Conservation (phyloP, 2,329 filamentous ascomycete species). For the Bipolaris oryzae region DNA sequence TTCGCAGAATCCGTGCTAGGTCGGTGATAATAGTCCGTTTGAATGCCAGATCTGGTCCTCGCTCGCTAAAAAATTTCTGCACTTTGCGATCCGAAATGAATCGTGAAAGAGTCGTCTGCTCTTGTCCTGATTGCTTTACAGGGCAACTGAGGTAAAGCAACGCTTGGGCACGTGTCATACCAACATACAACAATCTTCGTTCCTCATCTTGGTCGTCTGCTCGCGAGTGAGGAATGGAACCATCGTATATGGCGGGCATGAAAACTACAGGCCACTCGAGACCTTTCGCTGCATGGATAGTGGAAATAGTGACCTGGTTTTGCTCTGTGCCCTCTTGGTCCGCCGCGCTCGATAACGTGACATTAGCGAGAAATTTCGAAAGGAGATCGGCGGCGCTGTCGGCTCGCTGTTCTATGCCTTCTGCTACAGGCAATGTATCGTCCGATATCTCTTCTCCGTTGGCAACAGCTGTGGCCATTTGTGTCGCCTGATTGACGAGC, state of each 20-base stretch:
- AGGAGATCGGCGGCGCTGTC: constrained; percentile 67
- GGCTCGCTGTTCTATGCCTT: constrained; percentile 69
- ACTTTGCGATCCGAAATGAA: constrained; percentile 69
- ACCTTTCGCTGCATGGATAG: constrained; percentile 94
- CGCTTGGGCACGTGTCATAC: constrained; percentile 91
- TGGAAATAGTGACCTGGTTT: constrained; percentile 83
- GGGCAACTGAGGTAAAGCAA: constrained; percentile 87
- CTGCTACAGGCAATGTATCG: constrained; percentile 67
- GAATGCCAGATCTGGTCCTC: constrained; percentile 69
- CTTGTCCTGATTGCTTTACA: constrained; percentile 65
- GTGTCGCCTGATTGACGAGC: constrained; percentile 77
- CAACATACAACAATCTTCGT: constrained; percentile 86
- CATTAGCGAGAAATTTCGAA: constrained; percentile 84
- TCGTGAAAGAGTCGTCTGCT: constrained; percentile 69
- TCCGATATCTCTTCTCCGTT: constrained; percentile 50
- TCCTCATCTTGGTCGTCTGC: constrained; percentile 89
- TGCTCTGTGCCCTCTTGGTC: constrained; percentile 67
- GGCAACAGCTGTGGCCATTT: constrained; percentile 63
- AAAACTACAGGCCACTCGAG: constrained; percentile 97
- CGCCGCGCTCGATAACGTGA: constrained; percentile 72
- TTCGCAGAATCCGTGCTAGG: constrained; percentile 73
- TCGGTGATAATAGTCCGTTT: constrained; percentile 66
- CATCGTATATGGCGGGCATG: constrained; percentile 85
- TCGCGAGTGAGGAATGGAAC: constrained; percentile 86
- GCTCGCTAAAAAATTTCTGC: constrained; percentile 60